Base-by-base conservation (phyloP, 2,329 filamentous ascomycete genomes). In the Gremmenia infestans region DNA sequence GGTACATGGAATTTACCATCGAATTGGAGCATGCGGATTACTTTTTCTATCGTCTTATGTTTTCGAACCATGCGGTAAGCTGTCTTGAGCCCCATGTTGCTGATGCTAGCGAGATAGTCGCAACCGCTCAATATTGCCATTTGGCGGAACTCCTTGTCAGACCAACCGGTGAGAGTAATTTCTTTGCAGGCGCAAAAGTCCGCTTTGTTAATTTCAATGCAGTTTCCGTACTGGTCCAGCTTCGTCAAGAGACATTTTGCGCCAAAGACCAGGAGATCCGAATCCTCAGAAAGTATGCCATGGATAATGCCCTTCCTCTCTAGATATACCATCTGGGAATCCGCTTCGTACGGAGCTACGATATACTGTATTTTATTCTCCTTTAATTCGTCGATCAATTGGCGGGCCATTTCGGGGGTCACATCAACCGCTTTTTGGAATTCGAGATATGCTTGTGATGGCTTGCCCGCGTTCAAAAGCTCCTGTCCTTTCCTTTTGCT, bases 121-220 rank as follows among this genome's bases (percentile, higher is more conserved):
- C 94, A 99, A 7, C 94, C 94, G 69, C 91, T 96, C 57, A 99
- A 75, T 63, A 99, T 99, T 42, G 92, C 91, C 94, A 99, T 99
- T 52, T 85, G 86, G 57, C 94, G 83, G 66, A 99, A 99, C 63
- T 97, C 90, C 9, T 80, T 78, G 70, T 97, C 93, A 2, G 89
- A 88, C 93, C 93, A 99, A 7, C 92, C 93, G 4, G 91, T 87
- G 42, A 99, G 75, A 53, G 88, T 96, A 49, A 97, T 81, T 62
- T 97, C 94, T 50, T 89, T 86, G 63, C 91, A 95, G 32, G 89
- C 85, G 52, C 89, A 88, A 68, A 99, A 97, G 68, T 97, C 89
- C 14, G 83, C 83, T 36, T 94, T 87, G 66, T 91, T 91, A 70
- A 99, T 88, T 75, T 97, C 92, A 59, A 97, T 81, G 68, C 92